Conservation (phyloP, 2,329 filamentous ascomycete species). For the Diaporthe amygdali region DNA sequence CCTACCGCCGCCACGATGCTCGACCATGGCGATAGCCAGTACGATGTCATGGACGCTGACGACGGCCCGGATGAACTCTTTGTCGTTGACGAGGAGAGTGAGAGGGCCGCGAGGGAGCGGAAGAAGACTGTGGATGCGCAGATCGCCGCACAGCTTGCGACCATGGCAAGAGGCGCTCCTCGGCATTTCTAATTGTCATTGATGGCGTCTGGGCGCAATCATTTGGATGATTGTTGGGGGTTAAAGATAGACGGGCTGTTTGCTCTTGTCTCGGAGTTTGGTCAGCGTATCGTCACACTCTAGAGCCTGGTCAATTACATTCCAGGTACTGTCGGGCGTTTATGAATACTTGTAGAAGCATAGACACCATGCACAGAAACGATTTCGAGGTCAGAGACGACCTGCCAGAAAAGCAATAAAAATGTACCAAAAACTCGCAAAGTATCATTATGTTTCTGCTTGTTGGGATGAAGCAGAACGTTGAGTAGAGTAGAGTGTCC, state of each 20-base stretch:
- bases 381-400: no score
- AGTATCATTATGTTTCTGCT: neutral
- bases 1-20: neutral
- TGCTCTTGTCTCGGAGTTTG: no score
- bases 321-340: neutral
- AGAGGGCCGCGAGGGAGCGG: neutral
- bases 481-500: no score
- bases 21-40: neutral
- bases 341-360: neutral
- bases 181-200: neutral
- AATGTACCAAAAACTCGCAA: neutral
- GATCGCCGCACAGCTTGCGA: conserved; percentile 12
- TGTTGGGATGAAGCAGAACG: no score
- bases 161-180: neutral
- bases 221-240: neutral
- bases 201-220: neutral
- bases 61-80: conserved; percentile 16
- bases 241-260: no score
- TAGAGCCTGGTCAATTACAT: no score
- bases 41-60: neutral
- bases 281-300: neutral
- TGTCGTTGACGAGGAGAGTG: conserved; percentile 9
- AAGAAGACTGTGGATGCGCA: neutral
- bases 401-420: neutral
- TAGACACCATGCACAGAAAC: neutral